Evolutionary conservation across 169 alveolate genomes (phyloP), one percentile per base, ranked within the genome.

Genomic region (Blepharisma undulans): DNA sequence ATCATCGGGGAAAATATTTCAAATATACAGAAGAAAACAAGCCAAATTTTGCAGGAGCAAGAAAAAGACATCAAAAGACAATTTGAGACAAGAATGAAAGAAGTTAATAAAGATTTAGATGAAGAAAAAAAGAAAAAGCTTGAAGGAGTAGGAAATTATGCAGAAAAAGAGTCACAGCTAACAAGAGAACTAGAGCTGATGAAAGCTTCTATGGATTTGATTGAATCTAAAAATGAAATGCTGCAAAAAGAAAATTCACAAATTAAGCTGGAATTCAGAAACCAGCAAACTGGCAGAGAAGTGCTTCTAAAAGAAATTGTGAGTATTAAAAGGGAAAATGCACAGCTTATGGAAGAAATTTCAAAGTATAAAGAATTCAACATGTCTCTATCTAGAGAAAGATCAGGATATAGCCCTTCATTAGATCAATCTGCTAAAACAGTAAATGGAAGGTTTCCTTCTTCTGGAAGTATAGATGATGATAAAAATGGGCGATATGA

Each of bases 81-180:
- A 48, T 86, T 86, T 27, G 61, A 86, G 27, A 21, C 90, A 32
- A 60, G 36, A 27, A 60, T 66, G 32, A 72, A 60, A 6, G 90
- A 86, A 25, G 82, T 86, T 19, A 29, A 60, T 30, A 86, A 86
- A 72, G 90, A 86, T 25, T 22, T 86, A 3, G 90, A 86, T 25
- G 76, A 29, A 22, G 90, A 86, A 86, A 60, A 32, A 29, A 60
- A 72, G 61, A 86, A 72, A 86, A 86, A 86, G 72, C 84, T 60
- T 30, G 90, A 66, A 29, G 90, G 82, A 2, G 80, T 30, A 3
- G 90, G 90, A 71, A 86, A 60, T 27, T 86, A 66, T 34, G 82
- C 82, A 48, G 95, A 94, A 32, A 92, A 95, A 87, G 97, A 94
- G 78, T 90, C 92, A 61, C 92, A 94, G 61, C 87, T 94, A 30